A percentile compares a stretch with the other conserved stretches of the same genome.
These are phyloP conservation scores for Aspergillus clavatus DNA, from an alignment of 2,329 filamentous ascomycete species.

Conservation along the genomic window DNA sequence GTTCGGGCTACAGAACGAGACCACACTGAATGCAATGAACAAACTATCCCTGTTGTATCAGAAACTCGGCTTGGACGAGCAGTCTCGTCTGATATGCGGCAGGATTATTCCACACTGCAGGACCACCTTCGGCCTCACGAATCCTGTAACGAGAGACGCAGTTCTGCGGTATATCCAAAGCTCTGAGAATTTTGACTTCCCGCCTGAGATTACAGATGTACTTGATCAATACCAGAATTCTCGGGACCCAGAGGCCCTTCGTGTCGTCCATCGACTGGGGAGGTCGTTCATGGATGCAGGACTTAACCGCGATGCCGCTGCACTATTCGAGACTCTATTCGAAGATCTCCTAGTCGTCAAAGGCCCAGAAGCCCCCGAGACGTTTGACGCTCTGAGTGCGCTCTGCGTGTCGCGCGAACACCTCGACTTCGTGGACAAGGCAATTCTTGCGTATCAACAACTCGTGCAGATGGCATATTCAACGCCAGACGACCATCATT, in stretches of 20 bases:
- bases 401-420: constrained; percentile 27
- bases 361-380: constrained; percentile 23
- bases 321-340: constrained; percentile 23
- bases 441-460: constrained; percentile 26
- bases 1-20: constrained; percentile 26
- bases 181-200: constrained; percentile 28
- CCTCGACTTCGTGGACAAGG: constrained; percentile 25
- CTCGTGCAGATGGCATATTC: constrained; percentile 23
- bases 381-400: constrained; percentile 28
- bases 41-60: constrained; percentile 27
- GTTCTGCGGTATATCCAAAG: constrained; percentile 24
- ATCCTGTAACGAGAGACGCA: constrained; percentile 20
- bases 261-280: constrained; percentile 25
- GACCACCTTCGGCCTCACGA: constrained; percentile 22
- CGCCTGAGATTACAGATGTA: constrained; percentile 22
- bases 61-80: constrained; percentile 25
- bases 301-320: constrained; percentile 25
- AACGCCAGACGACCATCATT: constrained; percentile 22
- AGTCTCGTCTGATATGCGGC: constrained; percentile 21
- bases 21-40: constrained; percentile 27
- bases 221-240: constrained; percentile 26
- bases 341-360: constrained; percentile 24
- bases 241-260: constrained; percentile 19
- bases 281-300: constrained; percentile 27
- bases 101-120: constrained; percentile 24